phyloP scores from a whole-genome alignment of 164 flowering plant species.

The Vitis vinifera region DNA sequence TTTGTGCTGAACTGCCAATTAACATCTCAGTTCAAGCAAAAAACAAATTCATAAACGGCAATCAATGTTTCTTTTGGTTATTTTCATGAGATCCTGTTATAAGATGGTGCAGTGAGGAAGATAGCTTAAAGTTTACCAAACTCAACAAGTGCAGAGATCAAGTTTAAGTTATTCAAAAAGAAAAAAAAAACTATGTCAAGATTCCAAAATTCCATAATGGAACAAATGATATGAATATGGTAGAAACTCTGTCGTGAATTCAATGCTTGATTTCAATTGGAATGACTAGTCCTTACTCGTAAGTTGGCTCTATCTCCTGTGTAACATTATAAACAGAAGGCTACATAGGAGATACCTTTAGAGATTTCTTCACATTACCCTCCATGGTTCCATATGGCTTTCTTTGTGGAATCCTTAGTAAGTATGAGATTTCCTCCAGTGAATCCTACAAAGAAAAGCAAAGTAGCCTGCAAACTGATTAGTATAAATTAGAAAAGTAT shows the following conservation, averaged over 20 bases:
- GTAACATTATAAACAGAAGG: background rate
- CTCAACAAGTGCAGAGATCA: background rate
- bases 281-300: background rate
- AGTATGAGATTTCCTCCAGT: slow-evolving; percentile 85
- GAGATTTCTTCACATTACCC: slow-evolving; percentile 88
- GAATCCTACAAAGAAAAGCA: slow-evolving; percentile 51
- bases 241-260: too few relatives aligned
- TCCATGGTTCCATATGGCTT: slow-evolving; percentile 98
- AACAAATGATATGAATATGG: too few relatives aligned
- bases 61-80: too few relatives aligned
- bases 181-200: background rate
- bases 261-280: too few relatives aligned
- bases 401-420: slow-evolving; percentile 95
- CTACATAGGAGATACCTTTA: slow-evolving; percentile 54
- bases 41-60: too few relatives aligned
- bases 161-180: background rate
- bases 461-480: slow-evolving; percentile 11
- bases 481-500: background rate
- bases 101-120: background rate
- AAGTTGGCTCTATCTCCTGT: background rate
- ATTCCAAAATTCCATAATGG: background rate
- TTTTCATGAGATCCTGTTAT: background rate
- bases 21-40: too few relatives aligned
- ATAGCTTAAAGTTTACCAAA: background rate
- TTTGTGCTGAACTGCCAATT: too few relatives aligned